A percentile compares a stretch with the other conserved stretches of the same genome.
Conservation (phyloP, 192 early-diverging fungal species). For the Backusella westeae region DNA sequence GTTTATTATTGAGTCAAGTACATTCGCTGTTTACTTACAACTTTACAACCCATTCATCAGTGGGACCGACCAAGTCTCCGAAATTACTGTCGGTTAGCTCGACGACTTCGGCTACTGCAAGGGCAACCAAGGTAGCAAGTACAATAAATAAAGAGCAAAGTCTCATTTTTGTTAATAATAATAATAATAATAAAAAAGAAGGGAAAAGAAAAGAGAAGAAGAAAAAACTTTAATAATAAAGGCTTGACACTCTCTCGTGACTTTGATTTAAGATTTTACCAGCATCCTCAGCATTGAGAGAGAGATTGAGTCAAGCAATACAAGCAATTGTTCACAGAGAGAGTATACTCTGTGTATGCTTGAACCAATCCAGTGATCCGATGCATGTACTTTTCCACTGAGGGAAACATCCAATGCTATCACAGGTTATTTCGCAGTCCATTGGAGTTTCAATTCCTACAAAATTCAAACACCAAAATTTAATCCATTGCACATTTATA, state of each 20-base stretch:
- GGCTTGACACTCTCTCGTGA: conserved; percentile 1
- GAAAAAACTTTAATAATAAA: background rate
- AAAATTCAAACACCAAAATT: background rate
- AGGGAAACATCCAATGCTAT: no score
- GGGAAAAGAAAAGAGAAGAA: background rate
- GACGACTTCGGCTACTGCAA: background rate
- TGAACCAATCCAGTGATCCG: background rate
- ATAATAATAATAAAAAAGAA: background rate
- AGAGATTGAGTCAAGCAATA: no score
- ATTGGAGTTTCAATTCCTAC: background rate
- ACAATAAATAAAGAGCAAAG: background rate
- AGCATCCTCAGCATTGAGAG: no score
- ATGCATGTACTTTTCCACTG: no score
- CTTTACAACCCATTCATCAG: conserved; percentile 28
- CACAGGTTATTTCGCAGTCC: background rate
- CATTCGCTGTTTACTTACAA: conserved; percentile 19
- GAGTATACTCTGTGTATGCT: background rate
- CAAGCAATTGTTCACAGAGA: no score
- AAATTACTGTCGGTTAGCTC: conserved; percentile 22
- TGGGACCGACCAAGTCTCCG: conserved; percentile 6
- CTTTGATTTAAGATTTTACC: background rate
- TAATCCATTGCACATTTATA: background rate
- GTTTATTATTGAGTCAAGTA: background rate
- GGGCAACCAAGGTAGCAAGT: background rate
- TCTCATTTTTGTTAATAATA: background rate